These are phyloP conservation scores for Odonthalia washingtoniensis DNA, from an alignment of 31 red algal genomes.

Conservation along the genomic window DNA sequence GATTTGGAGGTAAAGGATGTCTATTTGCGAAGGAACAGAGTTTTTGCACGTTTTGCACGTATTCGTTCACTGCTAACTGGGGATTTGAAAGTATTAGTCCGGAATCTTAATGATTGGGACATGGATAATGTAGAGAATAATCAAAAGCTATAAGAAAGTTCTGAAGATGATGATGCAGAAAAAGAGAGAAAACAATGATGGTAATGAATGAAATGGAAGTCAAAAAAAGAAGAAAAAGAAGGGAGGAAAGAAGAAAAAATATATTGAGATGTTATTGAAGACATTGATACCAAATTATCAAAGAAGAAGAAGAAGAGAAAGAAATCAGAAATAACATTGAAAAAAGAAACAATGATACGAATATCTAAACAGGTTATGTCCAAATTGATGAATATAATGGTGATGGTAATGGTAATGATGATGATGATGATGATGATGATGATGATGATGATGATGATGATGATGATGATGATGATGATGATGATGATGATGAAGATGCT, in stretches of 20 bases:
- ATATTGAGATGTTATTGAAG: no score
- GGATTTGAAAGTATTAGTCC: slow-evolving; percentile 18
- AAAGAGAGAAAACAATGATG: no score
- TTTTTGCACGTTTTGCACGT: slow-evolving; percentile 52
- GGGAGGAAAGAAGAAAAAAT: no score
- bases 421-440: not conserved
- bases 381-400: slow-evolving; percentile 12
- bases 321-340: not conserved
- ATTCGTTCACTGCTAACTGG: slow-evolving; percentile 53
- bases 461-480: not conserved
- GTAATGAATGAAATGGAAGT: no score
- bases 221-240: no score
- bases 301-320: slow-evolving; percentile 5
- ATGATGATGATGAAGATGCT: not conserved
- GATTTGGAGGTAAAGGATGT: slow-evolving; percentile 34
- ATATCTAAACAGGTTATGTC: not conserved
- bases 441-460: not conserved
- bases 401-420: not conserved
- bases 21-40: slow-evolving; percentile 46
- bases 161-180: no score
- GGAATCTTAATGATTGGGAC: slow-evolving; percentile 8
- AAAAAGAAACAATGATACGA: not conserved
- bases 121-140: not conserved
- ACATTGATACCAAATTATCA: slow-evolving; percentile 1
- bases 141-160: no score